Percentiles rank a stretch among this genome's conserved stretches.
phyloP scores from a whole-genome alignment of 495 filamentous ascomycete genomes.

The Aspergillus homomorphus region DNA sequence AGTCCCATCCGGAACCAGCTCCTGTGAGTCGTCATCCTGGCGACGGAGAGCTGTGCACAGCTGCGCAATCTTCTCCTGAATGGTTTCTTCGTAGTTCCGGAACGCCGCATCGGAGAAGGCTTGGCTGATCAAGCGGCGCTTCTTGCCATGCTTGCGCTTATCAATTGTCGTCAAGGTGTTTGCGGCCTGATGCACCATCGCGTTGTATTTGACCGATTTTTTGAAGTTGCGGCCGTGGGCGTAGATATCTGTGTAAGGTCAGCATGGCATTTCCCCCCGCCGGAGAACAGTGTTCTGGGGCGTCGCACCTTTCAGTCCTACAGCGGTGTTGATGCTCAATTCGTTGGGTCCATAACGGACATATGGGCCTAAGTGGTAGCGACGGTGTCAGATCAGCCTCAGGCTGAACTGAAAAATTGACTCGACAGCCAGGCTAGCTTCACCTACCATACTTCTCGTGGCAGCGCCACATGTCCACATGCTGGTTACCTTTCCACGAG shows the following conservation, averaged over 20 bases:
- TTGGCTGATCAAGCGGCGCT: constrained; percentile 7
- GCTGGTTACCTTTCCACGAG: constrained; percentile 27
- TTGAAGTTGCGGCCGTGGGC: constrained; percentile 27
- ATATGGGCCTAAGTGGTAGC: neutral
- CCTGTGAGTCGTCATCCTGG: neutral
- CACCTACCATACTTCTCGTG: constrained; percentile 49
- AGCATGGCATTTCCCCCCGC: too few species aligned
- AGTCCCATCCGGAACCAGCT: neutral
- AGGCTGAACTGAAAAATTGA: constrained; percentile 40
- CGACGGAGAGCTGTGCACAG: neutral
- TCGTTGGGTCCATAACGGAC: constrained; percentile 8
- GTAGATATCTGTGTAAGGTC: constrained; percentile 25
- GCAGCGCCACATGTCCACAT: constrained; percentile 23
- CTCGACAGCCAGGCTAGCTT: too few species aligned
- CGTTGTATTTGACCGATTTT: constrained; percentile 34
- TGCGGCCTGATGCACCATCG: constrained; percentile 31
- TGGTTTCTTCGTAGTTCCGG: neutral
- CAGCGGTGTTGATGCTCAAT: neutral
- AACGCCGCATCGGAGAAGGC: constrained; percentile 7
- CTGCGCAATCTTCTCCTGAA: constrained; percentile 2
- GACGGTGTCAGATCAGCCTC: neutral
- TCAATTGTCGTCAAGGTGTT: constrained; percentile 39
- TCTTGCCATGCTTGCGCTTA: constrained; percentile 33
- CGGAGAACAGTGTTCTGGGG: neutral
- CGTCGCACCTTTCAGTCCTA: neutral